Conservation (phyloP, 2,329 filamentous ascomycete species). For the Colletotrichum scovillei region DNA sequence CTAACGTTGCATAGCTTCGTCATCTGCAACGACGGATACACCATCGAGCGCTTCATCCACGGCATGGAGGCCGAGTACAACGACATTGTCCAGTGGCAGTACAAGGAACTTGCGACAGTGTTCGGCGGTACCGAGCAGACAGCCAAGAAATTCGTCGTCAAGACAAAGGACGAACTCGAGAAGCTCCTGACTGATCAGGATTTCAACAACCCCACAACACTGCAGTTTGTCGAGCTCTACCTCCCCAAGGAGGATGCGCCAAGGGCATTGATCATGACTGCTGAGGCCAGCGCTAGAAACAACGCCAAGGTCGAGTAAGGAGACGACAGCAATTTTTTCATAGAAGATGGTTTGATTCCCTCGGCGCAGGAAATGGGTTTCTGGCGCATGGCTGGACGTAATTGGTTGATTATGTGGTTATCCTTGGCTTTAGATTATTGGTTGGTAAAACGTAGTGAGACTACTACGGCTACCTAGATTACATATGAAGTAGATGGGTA, state of each 20-base stretch:
- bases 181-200: slow-evolving; percentile 71
- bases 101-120: slow-evolving; percentile 73
- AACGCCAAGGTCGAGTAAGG: slow-evolving; percentile 63
- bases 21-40: slow-evolving; percentile 89
- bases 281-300: slow-evolving; percentile 75
- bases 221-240: slow-evolving; percentile 84
- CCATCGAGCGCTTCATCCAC: slow-evolving; percentile 90
- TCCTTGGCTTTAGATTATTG: background rate
- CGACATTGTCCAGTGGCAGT: slow-evolving; percentile 81
- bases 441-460: background rate
- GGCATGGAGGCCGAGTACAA: slow-evolving; percentile 85
- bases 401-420: background rate
- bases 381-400: background rate
- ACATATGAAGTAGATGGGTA: background rate
- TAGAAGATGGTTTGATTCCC: background rate
- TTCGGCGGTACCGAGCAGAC: slow-evolving; percentile 72
- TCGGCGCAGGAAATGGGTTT: background rate
- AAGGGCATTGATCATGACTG: slow-evolving; percentile 74
- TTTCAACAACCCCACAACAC: slow-evolving; percentile 67
- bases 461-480: background rate
- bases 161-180: slow-evolving; percentile 76
- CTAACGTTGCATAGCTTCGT: slow-evolving; percentile 68
- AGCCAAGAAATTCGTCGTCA: slow-evolving; percentile 73
- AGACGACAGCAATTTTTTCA: background rate
- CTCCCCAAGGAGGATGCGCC: slow-evolving; percentile 86